Evolutionary conservation across 805 yeast species (phyloP).

Genomic region (Komagataella populi): DNA sequence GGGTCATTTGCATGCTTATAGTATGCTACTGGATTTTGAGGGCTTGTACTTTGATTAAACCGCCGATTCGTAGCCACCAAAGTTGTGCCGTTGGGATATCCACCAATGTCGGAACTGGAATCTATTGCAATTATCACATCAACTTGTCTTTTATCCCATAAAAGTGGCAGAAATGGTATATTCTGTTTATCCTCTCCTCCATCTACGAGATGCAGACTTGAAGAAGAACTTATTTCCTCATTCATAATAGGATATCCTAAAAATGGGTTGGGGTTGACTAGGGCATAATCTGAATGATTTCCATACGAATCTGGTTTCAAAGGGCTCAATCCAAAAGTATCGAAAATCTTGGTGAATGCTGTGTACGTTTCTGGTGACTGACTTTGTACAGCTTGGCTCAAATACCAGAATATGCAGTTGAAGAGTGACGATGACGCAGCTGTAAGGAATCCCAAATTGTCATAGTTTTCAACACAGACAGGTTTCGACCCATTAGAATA

Average conservation of each 20-base stretch:
- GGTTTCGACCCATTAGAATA: not conserved
- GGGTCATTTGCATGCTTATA: not conserved
- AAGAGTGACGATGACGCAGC: constrained; percentile 79
- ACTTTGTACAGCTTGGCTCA: not conserved
- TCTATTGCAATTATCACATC: constrained; percentile 57
- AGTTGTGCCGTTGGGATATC: constrained; percentile 62
- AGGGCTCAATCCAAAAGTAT: constrained; percentile 30
- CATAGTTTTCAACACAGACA: constrained; percentile 53
- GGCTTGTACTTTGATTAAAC: constrained; percentile 11
- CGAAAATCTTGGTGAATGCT: constrained; percentile 30
- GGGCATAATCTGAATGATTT: constrained; percentile 44
- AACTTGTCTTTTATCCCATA: constrained; percentile 45
- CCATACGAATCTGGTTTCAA: constrained; percentile 26
- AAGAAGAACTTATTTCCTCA: constrained; percentile 21
- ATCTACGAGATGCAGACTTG: constrained; percentile 45
- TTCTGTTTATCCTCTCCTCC: constrained; percentile 74
- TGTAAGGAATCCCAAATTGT: constrained; percentile 68
- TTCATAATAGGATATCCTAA: constrained; percentile 5
- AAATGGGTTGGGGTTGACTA: constrained; percentile 64
- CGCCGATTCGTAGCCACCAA: constrained; percentile 41
- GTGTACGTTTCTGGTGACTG: constrained; percentile 33
- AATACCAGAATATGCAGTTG: constrained; percentile 43
- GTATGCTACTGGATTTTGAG: not conserved
- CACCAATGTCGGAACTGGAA: constrained; percentile 49
- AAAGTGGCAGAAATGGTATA: constrained; percentile 51